These are phyloP conservation scores for Aspergillus pseudonomiae DNA, from an alignment of 2,329 filamentous ascomycete genomes.

Conservation along the genomic window DNA sequence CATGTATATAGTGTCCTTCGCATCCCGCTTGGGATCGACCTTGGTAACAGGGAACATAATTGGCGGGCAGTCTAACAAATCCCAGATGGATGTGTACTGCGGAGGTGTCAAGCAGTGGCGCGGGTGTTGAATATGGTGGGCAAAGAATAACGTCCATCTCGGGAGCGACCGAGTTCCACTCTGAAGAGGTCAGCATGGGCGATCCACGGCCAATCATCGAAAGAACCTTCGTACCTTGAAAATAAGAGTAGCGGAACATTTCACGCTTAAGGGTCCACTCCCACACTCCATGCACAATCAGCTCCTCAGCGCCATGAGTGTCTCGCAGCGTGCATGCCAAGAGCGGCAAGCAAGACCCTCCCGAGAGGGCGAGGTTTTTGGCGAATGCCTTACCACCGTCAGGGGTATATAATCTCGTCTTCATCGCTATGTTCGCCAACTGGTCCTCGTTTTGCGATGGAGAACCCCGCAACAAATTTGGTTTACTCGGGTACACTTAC, in stretches of 20 bases:
- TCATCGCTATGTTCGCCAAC: neutral
- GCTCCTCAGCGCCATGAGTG: conserved; percentile 15
- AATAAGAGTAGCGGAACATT: conserved; percentile 12
- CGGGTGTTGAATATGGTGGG: conserved; percentile 59
- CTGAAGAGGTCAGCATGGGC: neutral
- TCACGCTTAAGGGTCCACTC: conserved; percentile 15
- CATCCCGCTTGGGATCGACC: conserved; percentile 44
- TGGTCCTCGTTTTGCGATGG: neutral
- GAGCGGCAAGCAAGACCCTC: conserved; percentile 3
- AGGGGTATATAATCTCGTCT: conserved; percentile 13
- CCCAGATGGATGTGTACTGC: conserved; percentile 70
- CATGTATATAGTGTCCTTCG: neutral
- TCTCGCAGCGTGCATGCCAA: conserved; percentile 7
- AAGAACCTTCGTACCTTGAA: conserved; percentile 7
- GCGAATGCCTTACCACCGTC: conserved; percentile 16
- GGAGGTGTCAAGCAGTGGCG: conserved; percentile 59
- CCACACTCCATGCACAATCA: conserved; percentile 12
- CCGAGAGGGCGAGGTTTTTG: conserved; percentile 3
- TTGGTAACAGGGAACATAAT: conserved; percentile 61
- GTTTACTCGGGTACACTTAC: neutral
- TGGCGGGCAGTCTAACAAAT: conserved; percentile 68
- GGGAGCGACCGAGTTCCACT: conserved; percentile 13
- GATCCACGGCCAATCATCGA: neutral
- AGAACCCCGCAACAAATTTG: neutral
- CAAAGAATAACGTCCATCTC: conserved; percentile 62